Percentiles rank a stretch among this genome's conserved stretches.
Evolutionary conservation across 2,329 filamentous ascomycete genomes (phyloP).

Genomic region (Neonectria hederae): DNA sequence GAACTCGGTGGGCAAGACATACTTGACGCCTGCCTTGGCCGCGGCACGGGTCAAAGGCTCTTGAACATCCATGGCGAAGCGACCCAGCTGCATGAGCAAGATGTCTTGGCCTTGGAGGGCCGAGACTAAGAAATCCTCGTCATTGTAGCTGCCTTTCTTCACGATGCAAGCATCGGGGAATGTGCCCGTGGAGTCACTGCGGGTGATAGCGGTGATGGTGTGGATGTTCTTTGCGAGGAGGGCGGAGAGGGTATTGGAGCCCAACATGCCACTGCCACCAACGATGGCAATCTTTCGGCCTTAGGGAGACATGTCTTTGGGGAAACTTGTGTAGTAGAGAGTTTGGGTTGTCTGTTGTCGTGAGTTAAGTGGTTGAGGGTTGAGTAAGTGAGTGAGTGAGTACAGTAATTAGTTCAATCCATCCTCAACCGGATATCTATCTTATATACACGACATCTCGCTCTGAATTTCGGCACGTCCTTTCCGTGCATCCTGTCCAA

Average conservation of each 20-base stretch:
- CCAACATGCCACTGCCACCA: conserved; percentile 50
- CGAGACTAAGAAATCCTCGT: conserved; percentile 46
- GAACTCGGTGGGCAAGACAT: conserved; percentile 46
- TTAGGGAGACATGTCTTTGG: conserved; percentile 18
- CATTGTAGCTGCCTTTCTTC: conserved; percentile 57
- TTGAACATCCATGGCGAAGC: conserved; percentile 33
- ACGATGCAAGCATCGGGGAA: conserved; percentile 53
- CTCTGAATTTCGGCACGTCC: background rate
- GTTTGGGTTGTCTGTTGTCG: background rate
- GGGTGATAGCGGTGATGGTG: conserved; percentile 60
- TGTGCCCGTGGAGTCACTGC: conserved; percentile 51
- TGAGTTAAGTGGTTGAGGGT: background rate
- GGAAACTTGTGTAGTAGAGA: background rate
- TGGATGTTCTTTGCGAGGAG: conserved; percentile 56
- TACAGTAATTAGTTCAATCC: background rate
- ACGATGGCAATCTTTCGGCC: conserved; percentile 42
- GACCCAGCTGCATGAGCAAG: conserved; percentile 41
- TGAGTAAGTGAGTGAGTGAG: conserved; percentile 4
- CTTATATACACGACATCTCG: background rate
- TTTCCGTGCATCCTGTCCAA: background rate
- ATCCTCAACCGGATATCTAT: background rate
- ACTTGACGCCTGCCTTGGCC: conserved; percentile 43
- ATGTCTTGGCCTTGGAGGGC: conserved; percentile 47
- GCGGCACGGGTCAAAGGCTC: conserved; percentile 45
- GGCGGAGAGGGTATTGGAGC: conserved; percentile 48